phyloP scores from a whole-genome alignment of 139 green algal genomes.

The Trebouxia sp. region DNA sequence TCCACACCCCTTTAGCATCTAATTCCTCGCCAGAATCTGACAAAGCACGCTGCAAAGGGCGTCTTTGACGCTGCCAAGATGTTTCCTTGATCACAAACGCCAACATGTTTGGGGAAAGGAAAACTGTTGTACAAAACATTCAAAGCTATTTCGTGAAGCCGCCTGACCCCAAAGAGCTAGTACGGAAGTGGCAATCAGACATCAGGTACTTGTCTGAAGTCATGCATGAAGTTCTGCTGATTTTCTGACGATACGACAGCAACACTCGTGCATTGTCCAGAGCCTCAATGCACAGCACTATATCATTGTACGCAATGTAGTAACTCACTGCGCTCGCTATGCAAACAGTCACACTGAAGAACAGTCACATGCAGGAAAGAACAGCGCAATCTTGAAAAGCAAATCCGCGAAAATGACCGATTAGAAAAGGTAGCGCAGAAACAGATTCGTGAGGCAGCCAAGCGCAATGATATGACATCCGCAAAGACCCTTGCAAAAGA shows the following conservation, averaged over 20 bases:
- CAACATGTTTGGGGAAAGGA: slow-evolving; percentile 22
- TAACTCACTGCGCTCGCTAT: slow-evolving; percentile 32
- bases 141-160: slow-evolving; percentile 28
- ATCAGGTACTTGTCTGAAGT: slow-evolving; percentile 24
- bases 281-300: neutral
- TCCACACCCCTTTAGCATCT: too few relatives aligned
- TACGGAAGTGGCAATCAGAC: slow-evolving; percentile 50
- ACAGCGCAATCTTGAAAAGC: slow-evolving; percentile 14
- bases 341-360: slow-evolving; percentile 23
- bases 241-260: neutral
- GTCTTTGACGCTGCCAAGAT: neutral
- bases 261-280: neutral
- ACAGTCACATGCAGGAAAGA: slow-evolving; percentile 13
- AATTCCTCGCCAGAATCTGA: neutral
- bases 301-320: slow-evolving; percentile 19
- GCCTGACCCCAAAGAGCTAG: slow-evolving; percentile 55
- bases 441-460: slow-evolving; percentile 74
- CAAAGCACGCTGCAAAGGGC: neutral
- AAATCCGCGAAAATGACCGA: slow-evolving; percentile 64
- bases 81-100: neutral
- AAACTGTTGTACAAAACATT: slow-evolving; percentile 25
- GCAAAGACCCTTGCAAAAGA: slow-evolving; percentile 77
- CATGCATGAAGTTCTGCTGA: neutral
- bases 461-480: slow-evolving; percentile 72
- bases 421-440: slow-evolving; percentile 81